phyloP scores from a whole-genome alignment of 2,329 filamentous ascomycete species.

The Ophiostoma sp. region DNA sequence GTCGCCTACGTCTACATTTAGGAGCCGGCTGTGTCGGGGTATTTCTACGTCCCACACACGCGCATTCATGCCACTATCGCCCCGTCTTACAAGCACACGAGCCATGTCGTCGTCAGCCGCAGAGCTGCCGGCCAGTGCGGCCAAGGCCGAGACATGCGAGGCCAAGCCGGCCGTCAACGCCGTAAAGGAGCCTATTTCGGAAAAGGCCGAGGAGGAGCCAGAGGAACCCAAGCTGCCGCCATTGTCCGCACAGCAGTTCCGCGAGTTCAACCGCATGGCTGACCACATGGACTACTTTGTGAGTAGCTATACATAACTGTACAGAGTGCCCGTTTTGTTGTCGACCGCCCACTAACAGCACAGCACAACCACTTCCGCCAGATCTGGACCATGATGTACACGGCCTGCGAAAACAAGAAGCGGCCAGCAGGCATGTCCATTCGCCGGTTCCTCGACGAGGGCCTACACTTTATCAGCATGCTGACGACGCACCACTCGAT shows the following conservation, averaged over 20 bases:
- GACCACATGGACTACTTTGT: constrained; percentile 71
- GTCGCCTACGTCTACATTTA: not conserved
- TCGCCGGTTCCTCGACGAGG: constrained; percentile 61
- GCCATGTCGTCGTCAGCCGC: constrained; percentile 14
- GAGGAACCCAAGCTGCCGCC: constrained; percentile 45
- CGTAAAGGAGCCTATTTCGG: not conserved
- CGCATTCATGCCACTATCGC: not conserved
- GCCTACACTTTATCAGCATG: constrained; percentile 63
- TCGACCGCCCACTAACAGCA: constrained; percentile 7
- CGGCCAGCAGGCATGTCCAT: constrained; percentile 61
- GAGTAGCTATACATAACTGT: constrained; percentile 31
- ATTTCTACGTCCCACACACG: not conserved
- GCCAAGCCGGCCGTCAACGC: not conserved
- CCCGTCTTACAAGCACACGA: not conserved
- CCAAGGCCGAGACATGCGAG: not conserved
- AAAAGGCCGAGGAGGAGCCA: constrained; percentile 14
- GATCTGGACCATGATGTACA: constrained; percentile 67
- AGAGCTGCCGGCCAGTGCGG: not conserved
- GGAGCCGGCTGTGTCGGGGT: not conserved
- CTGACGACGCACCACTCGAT: constrained; percentile 76
- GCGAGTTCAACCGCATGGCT: constrained; percentile 64
- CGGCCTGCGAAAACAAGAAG: constrained; percentile 54
- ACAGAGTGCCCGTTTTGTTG: no score
- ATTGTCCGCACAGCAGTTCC: constrained; percentile 61
- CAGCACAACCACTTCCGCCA: constrained; percentile 73